Percentiles rank a stretch among this genome's conserved stretches.
Evolutionary conservation across 148 eudicot species (phyloP).

Genomic region (Fallopia convolvulus): DNA sequence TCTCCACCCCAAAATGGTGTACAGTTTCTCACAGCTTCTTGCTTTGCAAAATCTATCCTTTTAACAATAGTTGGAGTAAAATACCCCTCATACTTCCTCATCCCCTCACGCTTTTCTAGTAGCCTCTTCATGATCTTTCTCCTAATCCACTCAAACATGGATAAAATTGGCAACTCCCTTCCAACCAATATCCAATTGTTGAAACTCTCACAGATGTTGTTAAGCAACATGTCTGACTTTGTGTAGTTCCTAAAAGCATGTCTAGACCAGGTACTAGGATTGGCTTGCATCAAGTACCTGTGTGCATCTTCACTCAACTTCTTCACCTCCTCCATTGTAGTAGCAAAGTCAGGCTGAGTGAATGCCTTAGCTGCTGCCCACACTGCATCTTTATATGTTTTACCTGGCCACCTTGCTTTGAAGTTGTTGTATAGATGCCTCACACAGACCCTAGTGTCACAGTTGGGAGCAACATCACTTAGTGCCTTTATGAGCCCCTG

Average conservation of each 20-base stretch:
- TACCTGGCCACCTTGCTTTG: background rate
- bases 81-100: too few relatives aligned
- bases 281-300: background rate
- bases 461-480: background rate
- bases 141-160: background rate
- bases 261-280: background rate
- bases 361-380: background rate
- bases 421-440: background rate
- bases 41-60: too few relatives aligned
- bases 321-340: background rate
- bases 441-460: background rate
- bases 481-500: background rate
- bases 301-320: too few relatives aligned
- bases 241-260: background rate
- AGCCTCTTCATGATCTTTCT: too few relatives aligned
- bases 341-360: background rate
- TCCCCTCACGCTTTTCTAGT: too few relatives aligned
- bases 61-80: too few relatives aligned
- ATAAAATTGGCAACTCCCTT: background rate
- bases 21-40: too few relatives aligned
- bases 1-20: too few relatives aligned
- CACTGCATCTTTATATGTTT: background rate
- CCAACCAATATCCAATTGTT: too few relatives aligned
- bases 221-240: background rate
- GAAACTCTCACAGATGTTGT: background rate